phyloP scores from a whole-genome alignment of 2,329 filamentous ascomycete species.

The Aspergillus ibericus region DNA sequence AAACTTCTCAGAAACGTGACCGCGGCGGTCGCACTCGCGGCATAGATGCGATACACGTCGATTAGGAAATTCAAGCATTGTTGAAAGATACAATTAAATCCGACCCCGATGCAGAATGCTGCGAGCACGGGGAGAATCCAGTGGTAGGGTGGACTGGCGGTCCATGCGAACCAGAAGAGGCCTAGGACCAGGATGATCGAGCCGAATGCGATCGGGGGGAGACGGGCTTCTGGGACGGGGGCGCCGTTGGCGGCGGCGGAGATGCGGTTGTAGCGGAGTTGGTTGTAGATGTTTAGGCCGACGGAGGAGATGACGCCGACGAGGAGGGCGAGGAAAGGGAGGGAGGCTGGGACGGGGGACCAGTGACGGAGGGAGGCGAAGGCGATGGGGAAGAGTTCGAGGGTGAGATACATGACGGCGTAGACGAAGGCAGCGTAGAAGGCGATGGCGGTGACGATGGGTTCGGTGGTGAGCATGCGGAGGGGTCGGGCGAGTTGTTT shows the following conservation, averaged over 20 bases:
- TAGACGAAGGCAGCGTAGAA: slow-evolving; percentile 51
- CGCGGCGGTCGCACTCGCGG: slow-evolving; percentile 44
- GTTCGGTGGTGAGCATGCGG: slow-evolving; percentile 49
- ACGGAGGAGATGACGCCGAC: slow-evolving; percentile 45
- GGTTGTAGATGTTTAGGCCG: slow-evolving; percentile 45
- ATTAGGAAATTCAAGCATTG: not conserved
- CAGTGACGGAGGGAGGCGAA: slow-evolving; percentile 45
- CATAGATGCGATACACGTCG: slow-evolving; percentile 21
- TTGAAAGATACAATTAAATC: slow-evolving; percentile 37
- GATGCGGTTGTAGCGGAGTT: slow-evolving; percentile 39
- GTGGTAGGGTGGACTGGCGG: slow-evolving; percentile 26
- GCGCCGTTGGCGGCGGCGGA: slow-evolving; percentile 28
- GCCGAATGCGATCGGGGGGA: slow-evolving; percentile 50
- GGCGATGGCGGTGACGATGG: slow-evolving; percentile 49
- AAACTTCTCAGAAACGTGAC: slow-evolving; percentile 48
- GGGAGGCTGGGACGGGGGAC: slow-evolving; percentile 37
- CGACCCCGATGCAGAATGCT: slow-evolving; percentile 44
- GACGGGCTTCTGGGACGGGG: slow-evolving; percentile 41
- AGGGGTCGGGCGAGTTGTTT: slow-evolving; percentile 47
- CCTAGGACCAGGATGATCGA: slow-evolving; percentile 45
- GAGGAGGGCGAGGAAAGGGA: slow-evolving; percentile 48
- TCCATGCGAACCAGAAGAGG: slow-evolving; percentile 49
- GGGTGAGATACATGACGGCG: slow-evolving; percentile 48
- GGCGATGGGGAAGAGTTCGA: slow-evolving; percentile 52
- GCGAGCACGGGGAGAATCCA: slow-evolving; percentile 17